Evolutionary conservation across 768 basidiomycete genomes (phyloP).

Genomic region (Cyclocybe cylindracea): DNA sequence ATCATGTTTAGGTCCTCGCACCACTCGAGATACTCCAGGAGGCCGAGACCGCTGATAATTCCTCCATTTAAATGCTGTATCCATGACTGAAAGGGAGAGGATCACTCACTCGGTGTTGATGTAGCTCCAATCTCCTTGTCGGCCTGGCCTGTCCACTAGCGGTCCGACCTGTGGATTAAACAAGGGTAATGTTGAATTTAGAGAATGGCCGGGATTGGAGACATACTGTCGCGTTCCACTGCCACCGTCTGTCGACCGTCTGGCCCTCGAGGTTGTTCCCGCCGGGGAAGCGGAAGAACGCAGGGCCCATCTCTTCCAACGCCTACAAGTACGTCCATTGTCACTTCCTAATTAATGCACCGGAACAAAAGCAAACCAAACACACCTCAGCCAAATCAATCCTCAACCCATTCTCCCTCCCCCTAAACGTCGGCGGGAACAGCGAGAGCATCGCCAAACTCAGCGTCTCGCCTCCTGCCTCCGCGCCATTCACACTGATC

Average conservation of each 20-base stretch:
- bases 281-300: slow-evolving; percentile 31
- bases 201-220: no score
- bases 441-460: slow-evolving; percentile 59
- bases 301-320: slow-evolving; percentile 41
- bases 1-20: slow-evolving; percentile 41
- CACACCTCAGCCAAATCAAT: slow-evolving; percentile 50
- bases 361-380: no score
- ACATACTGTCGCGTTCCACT: slow-evolving; percentile 62
- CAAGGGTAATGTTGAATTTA: no score
- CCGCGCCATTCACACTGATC: slow-evolving; percentile 47
- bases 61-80: no score
- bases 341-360: no score
- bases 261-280: slow-evolving; percentile 53
- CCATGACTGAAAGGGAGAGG: no score
- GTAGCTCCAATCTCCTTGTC: slow-evolving; percentile 27
- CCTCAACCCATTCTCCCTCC: slow-evolving; percentile 57
- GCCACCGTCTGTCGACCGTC: slow-evolving; percentile 50
- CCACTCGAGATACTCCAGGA: slow-evolving; percentile 44
- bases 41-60: slow-evolving; percentile 23
- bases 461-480: slow-evolving; percentile 41
- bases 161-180: no score
- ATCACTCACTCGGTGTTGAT: no score
- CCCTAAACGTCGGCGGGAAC: slow-evolving; percentile 66
- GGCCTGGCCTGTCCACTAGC: slow-evolving; percentile 23
- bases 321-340: no score